These are phyloP conservation scores for Mariannaea elegans DNA, from an alignment of 2,329 filamentous ascomycete genomes.

Conservation along the genomic window DNA sequence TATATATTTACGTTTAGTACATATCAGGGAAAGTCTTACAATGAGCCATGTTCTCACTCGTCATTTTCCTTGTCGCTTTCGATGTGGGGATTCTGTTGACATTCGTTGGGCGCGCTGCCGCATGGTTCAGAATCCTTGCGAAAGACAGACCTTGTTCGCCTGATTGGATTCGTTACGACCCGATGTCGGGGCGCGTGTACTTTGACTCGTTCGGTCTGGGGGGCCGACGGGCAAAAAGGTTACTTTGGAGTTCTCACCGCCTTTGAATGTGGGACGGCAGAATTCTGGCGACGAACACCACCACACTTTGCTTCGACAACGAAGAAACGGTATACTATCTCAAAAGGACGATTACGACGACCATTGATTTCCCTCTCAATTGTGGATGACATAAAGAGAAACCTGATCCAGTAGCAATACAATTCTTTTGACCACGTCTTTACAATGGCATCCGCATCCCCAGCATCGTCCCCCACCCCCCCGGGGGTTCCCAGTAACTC, in stretches of 20 bases:
- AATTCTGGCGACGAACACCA: conserved; percentile 11
- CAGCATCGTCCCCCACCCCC: conserved; percentile 22
- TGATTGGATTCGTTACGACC: conserved; percentile 37
- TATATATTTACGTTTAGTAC: conserved; percentile 6
- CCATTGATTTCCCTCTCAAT: background rate
- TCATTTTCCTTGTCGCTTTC: conserved; percentile 40
- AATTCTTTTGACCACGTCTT: background rate
- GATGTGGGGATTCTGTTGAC: conserved; percentile 38
- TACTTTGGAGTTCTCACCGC: conserved; percentile 29
- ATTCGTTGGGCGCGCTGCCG: conserved; percentile 32
- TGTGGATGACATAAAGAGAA: background rate
- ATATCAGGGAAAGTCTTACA: conserved; percentile 34
- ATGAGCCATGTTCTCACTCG: conserved; percentile 37
- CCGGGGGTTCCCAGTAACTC: conserved; percentile 24
- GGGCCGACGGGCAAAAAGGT: background rate
- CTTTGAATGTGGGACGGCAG: conserved; percentile 24
- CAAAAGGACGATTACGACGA: background rate
- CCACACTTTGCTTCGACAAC: background rate
- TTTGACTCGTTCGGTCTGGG: conserved; percentile 22
- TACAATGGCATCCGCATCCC: conserved; percentile 34
- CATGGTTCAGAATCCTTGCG: conserved; percentile 25
- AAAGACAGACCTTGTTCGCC: conserved; percentile 28
- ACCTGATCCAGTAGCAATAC: background rate
- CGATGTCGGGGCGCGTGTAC: conserved; percentile 32
- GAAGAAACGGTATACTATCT: background rate